A percentile compares a stretch with the other conserved stretches of the same genome.
Conservation (phyloP, 139 green algal genomes). For the Nannochloris sp. region DNA sequence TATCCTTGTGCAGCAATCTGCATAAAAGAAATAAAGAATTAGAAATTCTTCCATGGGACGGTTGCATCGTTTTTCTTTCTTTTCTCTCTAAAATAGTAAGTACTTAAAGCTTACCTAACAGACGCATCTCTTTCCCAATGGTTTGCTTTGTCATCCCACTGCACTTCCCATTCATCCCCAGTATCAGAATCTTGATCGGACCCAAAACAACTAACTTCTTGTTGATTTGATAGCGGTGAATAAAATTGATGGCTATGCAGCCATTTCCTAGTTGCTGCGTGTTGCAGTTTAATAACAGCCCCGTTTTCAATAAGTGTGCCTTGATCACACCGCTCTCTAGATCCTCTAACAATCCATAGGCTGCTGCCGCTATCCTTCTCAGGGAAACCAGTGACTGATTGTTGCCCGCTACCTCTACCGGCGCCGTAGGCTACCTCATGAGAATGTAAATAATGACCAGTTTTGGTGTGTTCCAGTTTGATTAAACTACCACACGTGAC, state of each 20-base stretch:
- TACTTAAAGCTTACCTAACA: not conserved
- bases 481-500: slow-evolving; percentile 86
- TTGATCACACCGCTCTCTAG: slow-evolving; percentile 36
- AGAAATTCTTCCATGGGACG: too few relatives aligned
- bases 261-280: slow-evolving; percentile 77
- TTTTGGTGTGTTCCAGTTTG: slow-evolving; percentile 69
- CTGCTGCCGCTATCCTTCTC: slow-evolving; percentile 55
- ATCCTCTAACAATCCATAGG: slow-evolving; percentile 67
- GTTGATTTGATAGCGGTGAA: slow-evolving; percentile 76
- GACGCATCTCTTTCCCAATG: slow-evolving; percentile 9
- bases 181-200: slow-evolving; percentile 13
- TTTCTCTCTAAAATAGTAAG: too few relatives aligned
- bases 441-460: slow-evolving; percentile 64
- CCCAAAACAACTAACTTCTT: slow-evolving; percentile 55
- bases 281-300: slow-evolving; percentile 62
- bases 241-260: slow-evolving; percentile 84
- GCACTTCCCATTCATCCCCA: slow-evolving; percentile 21
- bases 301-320: slow-evolving; percentile 52
- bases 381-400: slow-evolving; percentile 77
- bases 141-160: slow-evolving; percentile 6
- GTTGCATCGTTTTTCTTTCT: too few relatives aligned
- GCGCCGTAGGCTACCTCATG: slow-evolving; percentile 81
- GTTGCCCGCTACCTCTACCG: slow-evolving; percentile 70
- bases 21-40: too few relatives aligned
- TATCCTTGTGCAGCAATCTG: slow-evolving; percentile 25